phyloP scores from a whole-genome alignment of 257 asterid genomes.

The Primulina eburnea region DNA sequence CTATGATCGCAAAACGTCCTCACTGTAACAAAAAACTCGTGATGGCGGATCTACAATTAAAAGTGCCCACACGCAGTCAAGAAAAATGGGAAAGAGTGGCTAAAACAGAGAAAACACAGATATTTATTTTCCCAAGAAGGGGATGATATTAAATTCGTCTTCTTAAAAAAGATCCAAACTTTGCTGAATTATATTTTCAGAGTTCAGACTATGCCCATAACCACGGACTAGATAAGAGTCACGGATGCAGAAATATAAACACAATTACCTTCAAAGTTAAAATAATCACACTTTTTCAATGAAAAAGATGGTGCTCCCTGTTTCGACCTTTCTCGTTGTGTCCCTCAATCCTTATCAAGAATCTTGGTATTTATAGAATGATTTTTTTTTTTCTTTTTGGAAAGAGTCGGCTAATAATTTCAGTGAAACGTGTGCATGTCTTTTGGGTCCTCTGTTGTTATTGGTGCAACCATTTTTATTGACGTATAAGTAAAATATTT shows the following conservation, averaged over 20 bases:
- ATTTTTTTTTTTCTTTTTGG: no score
- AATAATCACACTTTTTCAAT: background rate
- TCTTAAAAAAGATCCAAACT: background rate
- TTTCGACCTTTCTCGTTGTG: background rate
- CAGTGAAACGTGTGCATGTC: background rate
- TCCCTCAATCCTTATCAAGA: slow-evolving; percentile 22
- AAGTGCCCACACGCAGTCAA: background rate
- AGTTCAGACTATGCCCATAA: background rate
- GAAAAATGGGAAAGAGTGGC: background rate
- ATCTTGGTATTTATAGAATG: slow-evolving; percentile 8
- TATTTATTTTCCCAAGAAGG: background rate
- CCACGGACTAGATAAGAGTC: background rate
- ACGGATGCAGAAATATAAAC: background rate
- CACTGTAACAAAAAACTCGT: background rate
- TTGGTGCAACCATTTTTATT: background rate
- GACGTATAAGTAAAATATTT: no score
- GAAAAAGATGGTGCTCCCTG: background rate
- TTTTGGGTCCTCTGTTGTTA: background rate
- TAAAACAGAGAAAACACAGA: background rate
- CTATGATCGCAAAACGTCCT: slow-evolving; percentile 14
- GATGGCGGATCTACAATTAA: background rate
- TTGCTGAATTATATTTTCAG: background rate
- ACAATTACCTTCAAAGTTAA: background rate
- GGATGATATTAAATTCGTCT: background rate
- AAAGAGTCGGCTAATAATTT: background rate